These are phyloP conservation scores for Diutina neorugosa DNA, from an alignment of 1,139 yeast species.

Conservation along the genomic window DNA sequence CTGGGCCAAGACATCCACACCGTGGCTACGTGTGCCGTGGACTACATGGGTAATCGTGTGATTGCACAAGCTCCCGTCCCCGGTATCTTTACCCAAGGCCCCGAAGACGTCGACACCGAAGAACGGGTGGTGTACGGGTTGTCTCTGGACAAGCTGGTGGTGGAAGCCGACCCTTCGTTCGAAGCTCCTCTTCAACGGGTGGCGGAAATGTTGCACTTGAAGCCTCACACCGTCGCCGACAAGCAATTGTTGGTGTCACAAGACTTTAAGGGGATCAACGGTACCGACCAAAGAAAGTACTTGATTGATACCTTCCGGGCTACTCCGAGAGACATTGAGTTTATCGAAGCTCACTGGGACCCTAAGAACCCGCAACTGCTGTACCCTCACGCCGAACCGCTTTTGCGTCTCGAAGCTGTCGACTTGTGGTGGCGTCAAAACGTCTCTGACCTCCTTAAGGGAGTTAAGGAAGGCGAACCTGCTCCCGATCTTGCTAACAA, in stretches of 20 bases:
- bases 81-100: constrained; percentile 55
- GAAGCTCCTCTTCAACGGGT: constrained; percentile 44
- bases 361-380: constrained; percentile 24
- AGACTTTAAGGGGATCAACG: constrained; percentile 76
- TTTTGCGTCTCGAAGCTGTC: constrained; percentile 78
- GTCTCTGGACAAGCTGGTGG: constrained; percentile 45
- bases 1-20: constrained; percentile 1
- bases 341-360: constrained; percentile 44
- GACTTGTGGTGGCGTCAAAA: constrained; percentile 81
- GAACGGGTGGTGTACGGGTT: constrained; percentile 65
- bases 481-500: constrained; percentile 41
- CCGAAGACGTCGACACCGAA: constrained; percentile 17
- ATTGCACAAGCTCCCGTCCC: constrained; percentile 96
- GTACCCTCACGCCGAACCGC: constrained; percentile 75
- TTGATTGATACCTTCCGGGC: constrained; percentile 75
- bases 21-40: constrained; percentile 29
- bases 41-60: constrained; percentile 78
- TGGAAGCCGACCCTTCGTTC: constrained; percentile 38
- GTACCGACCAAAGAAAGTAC: constrained; percentile 78
- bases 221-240: constrained; percentile 43
- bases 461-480: constrained; percentile 37
- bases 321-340: constrained; percentile 74
- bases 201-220: constrained; percentile 69
- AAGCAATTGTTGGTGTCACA: constrained; percentile 51
- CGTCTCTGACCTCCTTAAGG: constrained; percentile 41